Conservation (phyloP, 441 rosid genomes). For the Mallotus japonicus region DNA sequence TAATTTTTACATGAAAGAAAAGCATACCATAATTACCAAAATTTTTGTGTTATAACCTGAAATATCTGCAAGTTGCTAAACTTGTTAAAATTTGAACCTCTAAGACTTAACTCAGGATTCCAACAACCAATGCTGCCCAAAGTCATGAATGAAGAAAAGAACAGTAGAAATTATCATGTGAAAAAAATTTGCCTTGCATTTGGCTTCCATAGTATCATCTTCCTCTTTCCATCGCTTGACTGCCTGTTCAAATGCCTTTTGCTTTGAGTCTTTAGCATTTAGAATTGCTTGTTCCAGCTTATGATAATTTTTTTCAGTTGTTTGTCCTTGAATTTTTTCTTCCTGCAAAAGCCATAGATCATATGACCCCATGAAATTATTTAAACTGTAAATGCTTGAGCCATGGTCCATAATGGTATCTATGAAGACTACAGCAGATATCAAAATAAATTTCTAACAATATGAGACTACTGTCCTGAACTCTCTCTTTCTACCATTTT, state of each 20-base stretch:
- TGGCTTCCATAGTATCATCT: conserved; percentile 63
- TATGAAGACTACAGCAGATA: not conserved
- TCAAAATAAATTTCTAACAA: not conserved
- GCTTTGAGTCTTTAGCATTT: conserved; percentile 43
- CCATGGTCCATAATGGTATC: not conserved
- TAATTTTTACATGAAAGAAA: not conserved
- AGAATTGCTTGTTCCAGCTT: conserved; percentile 42
- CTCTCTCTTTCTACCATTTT: not conserved
- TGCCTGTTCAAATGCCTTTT: conserved; percentile 43
- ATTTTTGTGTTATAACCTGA: not conserved
- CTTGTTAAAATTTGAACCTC: not conserved
- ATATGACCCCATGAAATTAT: conserved; percentile 18
- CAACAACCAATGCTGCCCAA: conserved; percentile 13
- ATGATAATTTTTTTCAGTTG: conserved; percentile 29
- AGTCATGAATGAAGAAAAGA: conserved; percentile 5
- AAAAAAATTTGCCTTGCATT: conserved; percentile 54
- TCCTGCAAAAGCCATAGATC: conserved; percentile 43
- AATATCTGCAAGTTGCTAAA: not conserved
- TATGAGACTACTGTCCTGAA: not conserved
- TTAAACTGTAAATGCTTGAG: conserved; percentile 15
- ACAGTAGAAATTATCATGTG: not conserved
- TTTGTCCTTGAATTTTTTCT: conserved; percentile 35
- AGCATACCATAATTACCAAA: not conserved
- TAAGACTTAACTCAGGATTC: conserved; percentile 1
- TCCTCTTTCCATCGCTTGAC: conserved; percentile 57